These are phyloP conservation scores for Lasiodiplodia gonubiensis DNA, from an alignment of 2,329 filamentous ascomycete species.

Conservation along the genomic window DNA sequence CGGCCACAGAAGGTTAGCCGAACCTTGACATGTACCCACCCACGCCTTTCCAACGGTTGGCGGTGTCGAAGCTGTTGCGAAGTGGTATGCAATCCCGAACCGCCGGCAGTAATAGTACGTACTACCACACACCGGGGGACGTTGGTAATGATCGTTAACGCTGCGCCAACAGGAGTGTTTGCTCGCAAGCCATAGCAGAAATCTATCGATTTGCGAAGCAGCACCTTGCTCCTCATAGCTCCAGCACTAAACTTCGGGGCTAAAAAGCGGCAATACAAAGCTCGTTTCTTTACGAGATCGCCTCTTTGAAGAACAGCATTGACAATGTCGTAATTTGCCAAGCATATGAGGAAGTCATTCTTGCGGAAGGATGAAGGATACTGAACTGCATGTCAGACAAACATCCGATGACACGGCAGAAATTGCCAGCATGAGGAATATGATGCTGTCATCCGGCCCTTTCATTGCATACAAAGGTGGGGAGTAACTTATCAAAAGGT, in stretches of 20 bases:
- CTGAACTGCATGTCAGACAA: too few relatives aligned
- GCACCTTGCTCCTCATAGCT: too few relatives aligned
- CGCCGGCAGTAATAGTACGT: background rate
- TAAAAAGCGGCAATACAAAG: too few relatives aligned
- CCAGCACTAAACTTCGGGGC: too few relatives aligned
- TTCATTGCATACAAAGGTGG: background rate
- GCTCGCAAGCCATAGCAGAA: background rate
- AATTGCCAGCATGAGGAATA: too few relatives aligned
- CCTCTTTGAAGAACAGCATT: too few relatives aligned
- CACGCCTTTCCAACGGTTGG: background rate
- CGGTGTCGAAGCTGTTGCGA: background rate
- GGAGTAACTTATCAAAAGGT: background rate
- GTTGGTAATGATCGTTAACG: background rate
- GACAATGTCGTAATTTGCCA: too few relatives aligned
- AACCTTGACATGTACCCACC: background rate
- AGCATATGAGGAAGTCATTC: too few relatives aligned
- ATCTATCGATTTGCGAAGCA: too few relatives aligned
- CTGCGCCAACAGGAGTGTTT: background rate
- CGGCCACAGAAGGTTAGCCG: background rate
- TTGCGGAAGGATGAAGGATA: too few relatives aligned
- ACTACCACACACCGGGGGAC: background rate
- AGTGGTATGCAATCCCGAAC: background rate
- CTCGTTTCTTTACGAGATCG: too few relatives aligned
- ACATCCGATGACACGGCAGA: too few relatives aligned
- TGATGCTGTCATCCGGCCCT: background rate